phyloP scores from a whole-genome alignment of 495 filamentous ascomycete genomes.

The Darksidea phi region DNA sequence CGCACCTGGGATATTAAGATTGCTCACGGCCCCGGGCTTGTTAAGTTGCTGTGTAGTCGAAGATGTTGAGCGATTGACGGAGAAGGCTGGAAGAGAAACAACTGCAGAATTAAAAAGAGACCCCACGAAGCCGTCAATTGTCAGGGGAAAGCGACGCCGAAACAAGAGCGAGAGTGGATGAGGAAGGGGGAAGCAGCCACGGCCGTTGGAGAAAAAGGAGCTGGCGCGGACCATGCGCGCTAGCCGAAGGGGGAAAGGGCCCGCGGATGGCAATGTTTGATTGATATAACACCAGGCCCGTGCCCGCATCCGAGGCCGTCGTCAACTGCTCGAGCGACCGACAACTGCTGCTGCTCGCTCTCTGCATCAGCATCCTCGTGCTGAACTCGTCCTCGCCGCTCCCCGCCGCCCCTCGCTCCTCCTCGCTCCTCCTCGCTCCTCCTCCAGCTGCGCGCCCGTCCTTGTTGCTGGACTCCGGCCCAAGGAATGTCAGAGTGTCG shows the following conservation, averaged over 20 bases:
- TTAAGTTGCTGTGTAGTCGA: constrained; percentile 22
- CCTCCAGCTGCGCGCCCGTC: too few relatives aligned
- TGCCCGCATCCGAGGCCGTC: too few relatives aligned
- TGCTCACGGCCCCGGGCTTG: constrained; percentile 22
- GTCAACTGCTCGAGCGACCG: too few relatives aligned
- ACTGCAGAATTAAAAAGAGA: constrained; percentile 6
- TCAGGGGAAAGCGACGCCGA: constrained; percentile 32
- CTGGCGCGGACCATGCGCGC: constrained; percentile 21
- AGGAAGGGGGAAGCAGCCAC: constrained; percentile 17
- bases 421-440: too few relatives aligned
- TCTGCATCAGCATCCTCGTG: too few relatives aligned
- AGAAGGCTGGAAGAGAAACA: constrained; percentile 16
- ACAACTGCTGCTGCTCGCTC: too few relatives aligned
- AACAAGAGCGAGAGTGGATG: constrained; percentile 39
- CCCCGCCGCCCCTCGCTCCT: too few relatives aligned
- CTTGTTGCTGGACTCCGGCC: too few relatives aligned
- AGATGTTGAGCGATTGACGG: constrained; percentile 35
- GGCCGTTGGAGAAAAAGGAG: constrained; percentile 41
- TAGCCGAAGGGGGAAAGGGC: constrained; percentile 1
- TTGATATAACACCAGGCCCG: too few relatives aligned
- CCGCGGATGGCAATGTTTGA: not conserved
- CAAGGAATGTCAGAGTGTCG: too few relatives aligned
- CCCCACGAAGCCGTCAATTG: constrained; percentile 2
- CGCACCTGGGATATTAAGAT: constrained; percentile 35
- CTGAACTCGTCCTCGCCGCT: too few relatives aligned